Evolutionary conservation across 2,329 filamentous ascomycete species (phyloP).

Genomic region (Fusarium lyarnte): DNA sequence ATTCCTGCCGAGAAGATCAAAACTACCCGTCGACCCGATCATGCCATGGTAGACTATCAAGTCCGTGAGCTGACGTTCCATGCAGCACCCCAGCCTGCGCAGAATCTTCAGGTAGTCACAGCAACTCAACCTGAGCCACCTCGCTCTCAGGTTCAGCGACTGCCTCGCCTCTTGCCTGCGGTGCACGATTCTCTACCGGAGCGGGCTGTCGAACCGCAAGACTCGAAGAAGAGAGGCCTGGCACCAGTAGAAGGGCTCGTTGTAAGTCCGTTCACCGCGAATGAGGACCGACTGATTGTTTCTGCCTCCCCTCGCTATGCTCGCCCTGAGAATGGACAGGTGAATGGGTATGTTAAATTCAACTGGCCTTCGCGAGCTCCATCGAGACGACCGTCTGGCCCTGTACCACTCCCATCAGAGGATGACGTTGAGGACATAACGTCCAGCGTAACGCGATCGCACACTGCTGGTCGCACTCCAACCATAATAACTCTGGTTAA

Average conservation of each 20-base stretch:
- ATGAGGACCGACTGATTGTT: slow-evolving; percentile 43
- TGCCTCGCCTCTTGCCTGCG: slow-evolving; percentile 32
- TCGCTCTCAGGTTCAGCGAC: slow-evolving; percentile 11
- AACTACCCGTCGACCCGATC: slow-evolving; percentile 27
- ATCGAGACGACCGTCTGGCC: slow-evolving; percentile 22
- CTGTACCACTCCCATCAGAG: slow-evolving; percentile 5
- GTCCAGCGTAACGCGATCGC: slow-evolving; percentile 10
- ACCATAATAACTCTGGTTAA: slow-evolving; percentile 11
- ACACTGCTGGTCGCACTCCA: slow-evolving; percentile 7
- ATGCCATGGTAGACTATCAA: slow-evolving; percentile 42
- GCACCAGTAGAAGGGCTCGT: slow-evolving; percentile 15
- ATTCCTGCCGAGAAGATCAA: slow-evolving; percentile 22
- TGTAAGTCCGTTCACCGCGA: slow-evolving; percentile 48
- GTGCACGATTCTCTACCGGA: slow-evolving; percentile 6
- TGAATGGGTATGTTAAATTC: slow-evolving; percentile 53
- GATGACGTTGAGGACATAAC: slow-evolving; percentile 31
- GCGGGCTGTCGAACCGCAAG: slow-evolving; percentile 7
- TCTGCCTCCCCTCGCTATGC: slow-evolving; percentile 37
- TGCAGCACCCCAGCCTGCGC: slow-evolving; percentile 38
- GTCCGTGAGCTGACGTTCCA: slow-evolving; percentile 43
- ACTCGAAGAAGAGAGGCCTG: slow-evolving; percentile 12
- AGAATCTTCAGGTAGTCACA: slow-evolving; percentile 29
- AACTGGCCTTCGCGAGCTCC: slow-evolving; percentile 45
- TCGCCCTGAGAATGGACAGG: slow-evolving; percentile 47
- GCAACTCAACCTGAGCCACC: slow-evolving; percentile 11